Conservation (phyloP, 1,139 yeast species). For the Waltiozyma sp. region DNA sequence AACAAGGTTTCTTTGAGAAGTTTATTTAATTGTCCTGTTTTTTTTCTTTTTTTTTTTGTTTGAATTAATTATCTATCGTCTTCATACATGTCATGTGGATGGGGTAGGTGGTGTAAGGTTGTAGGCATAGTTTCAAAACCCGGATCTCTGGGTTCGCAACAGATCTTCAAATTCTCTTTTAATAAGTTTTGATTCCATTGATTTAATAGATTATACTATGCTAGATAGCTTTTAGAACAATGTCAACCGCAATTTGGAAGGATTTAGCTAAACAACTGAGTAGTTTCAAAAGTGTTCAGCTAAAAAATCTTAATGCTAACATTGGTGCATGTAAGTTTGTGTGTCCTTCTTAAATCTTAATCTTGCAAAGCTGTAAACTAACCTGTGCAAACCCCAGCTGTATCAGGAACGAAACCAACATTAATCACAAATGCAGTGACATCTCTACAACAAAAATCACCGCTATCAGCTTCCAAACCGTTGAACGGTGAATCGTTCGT, state of each 20-base stretch:
- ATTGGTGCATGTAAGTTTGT: not conserved
- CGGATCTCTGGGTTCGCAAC: too few species aligned
- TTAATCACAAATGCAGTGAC: not conserved
- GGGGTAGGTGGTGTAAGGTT: too few species aligned
- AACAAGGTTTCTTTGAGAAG: too few species aligned
- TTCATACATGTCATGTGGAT: too few species aligned
- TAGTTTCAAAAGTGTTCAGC: not conserved
- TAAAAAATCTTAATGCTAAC: not conserved
- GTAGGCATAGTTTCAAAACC: too few species aligned
- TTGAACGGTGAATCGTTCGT: slow-evolving; percentile 10
- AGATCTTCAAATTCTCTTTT: too few species aligned
- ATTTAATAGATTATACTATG: too few species aligned
- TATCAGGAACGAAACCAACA: not conserved
- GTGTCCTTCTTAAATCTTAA: not conserved
- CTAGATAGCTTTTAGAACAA: too few species aligned
- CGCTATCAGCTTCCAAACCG: not conserved
- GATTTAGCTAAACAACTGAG: not conserved
- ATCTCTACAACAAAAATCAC: not conserved
- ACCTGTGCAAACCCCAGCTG: not conserved
- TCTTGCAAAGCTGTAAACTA: not conserved
- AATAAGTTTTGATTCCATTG: too few species aligned
- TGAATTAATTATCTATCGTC: too few species aligned
- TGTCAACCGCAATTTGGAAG: not conserved
- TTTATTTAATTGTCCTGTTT: too few species aligned
- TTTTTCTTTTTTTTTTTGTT: too few species aligned